Evolutionary conservation across 495 filamentous ascomycete species (phyloP), one percentile per base, ranked within the genome.

Genomic region (Barbatosphaeria neglecta): DNA sequence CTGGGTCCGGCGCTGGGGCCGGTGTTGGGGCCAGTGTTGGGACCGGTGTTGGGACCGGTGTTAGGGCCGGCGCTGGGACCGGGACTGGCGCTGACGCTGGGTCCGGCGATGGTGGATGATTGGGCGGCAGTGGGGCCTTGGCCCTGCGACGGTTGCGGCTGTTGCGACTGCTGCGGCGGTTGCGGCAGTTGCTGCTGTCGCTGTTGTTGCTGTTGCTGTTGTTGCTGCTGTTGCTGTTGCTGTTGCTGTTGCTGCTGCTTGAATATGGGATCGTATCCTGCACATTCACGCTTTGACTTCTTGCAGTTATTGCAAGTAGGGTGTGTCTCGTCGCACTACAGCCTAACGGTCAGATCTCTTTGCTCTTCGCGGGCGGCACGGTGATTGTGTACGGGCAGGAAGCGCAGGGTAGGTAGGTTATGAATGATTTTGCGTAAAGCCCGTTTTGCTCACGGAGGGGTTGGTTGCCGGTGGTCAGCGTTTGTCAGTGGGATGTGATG

Each of bases 211-310:
- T 9, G 56, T 37, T 18, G 60, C 37, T 16, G 33, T 5, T 4
- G 28, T 7, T 7, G 28, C 4, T 41, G 46, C 37, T 45, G 47
- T 25, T 31, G 9, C 25, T 33, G 46, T 35, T 45, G 50, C 8
- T 7, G 6, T 31, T 37, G 51, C 47, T 81, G 80, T 41, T 84
- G 81, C 56, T 89, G 85, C 56, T 83, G 78, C 65, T 94, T 93
- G 71, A 98, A 98, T 50, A 97, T 93, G 31, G 92, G 92, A 62
- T 98, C 92, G 79, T 98, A 98, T 39, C 92, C 92, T 43, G 95
- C 64, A 61, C 92, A 98, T 59, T 97, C 92, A 55, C 92, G 86
- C 65, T 96, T 97, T 58, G 88, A 95, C 67, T 96, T 98, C 60
- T 90, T 84, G 68, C 92, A 98, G 65, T 98, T 98, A 58, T 90